Evolutionary conservation across 225 moss, liverwort and hornwort genomes (phyloP), one percentile per base, ranked within the genome.

Genomic region (Physcomitrium patens): DNA sequence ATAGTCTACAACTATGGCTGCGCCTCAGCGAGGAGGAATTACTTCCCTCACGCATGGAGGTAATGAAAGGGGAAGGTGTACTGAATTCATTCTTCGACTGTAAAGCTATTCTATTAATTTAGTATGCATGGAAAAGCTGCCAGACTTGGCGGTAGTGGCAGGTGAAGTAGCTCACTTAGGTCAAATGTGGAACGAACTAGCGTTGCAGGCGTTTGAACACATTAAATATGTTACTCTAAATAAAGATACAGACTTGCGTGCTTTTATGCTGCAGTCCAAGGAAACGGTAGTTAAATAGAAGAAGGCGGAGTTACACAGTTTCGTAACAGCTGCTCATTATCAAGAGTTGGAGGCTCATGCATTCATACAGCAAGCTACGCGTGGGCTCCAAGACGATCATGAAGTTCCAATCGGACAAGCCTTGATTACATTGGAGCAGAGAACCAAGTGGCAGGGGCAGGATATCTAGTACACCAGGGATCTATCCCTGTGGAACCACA

Each of bases 61-160:
- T 94, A 13, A 90, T 99, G 14, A 95, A 99, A 91, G 90, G 87
- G 19, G 94, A 95, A 81, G 97, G 97, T 43, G 95, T 99, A 12
- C 61, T 93, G 52, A 99, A 95, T 67, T 76, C 95, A 67, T 93
- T 99, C 7, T 94, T 95, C 1, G 95, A 99, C 64, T 95, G 89
- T 48, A 93, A 99, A 85, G 87, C 91, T 71, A 89, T 93, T 46
- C 87, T 99, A 12, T 82, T 99, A 43, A 95, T 78, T 85, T 99
- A 72, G 95, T 94, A 48, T 95, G 95, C 67, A 91, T 91, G 95
- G 94, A 99, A 83, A 99, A 99, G 79, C 87, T 99, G 70, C 97
- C 93, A 86, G 97, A 99, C 81, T 64, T 99, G 53, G 95, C 94
- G 52, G 92, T 91, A 31, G 89, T 99, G 66, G 97, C 93, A 24